Evolutionary conservation across 208 protist species (phyloP).

Genomic region (Leishmania lainsoni): DNA sequence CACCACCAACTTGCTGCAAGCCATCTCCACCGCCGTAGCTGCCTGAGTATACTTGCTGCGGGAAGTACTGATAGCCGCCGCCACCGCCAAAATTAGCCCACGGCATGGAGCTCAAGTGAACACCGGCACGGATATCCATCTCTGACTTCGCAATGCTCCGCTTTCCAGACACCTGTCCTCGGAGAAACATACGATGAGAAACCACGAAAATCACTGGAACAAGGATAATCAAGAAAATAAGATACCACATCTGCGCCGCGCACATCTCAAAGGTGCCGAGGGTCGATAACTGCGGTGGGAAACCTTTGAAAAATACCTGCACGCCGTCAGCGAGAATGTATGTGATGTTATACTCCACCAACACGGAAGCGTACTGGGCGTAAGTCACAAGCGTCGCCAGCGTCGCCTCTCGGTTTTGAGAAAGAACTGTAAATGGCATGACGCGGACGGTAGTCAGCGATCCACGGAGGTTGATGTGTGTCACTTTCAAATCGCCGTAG

Average conservation of each 20-base stretch:
- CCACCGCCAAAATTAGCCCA: slow-evolving; percentile 19
- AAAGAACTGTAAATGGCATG: slow-evolving; percentile 30
- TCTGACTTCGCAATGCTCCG: slow-evolving; percentile 49
- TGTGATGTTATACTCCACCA: slow-evolving; percentile 45
- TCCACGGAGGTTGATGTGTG: slow-evolving; percentile 13
- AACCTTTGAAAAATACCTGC: slow-evolving; percentile 45
- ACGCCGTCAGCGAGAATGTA: slow-evolving; percentile 45
- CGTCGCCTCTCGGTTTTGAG: slow-evolving; percentile 33
- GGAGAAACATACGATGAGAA: slow-evolving; percentile 51
- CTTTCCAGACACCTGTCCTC: slow-evolving; percentile 52
- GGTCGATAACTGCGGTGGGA: slow-evolving; percentile 16
- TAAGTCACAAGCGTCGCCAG: slow-evolving; percentile 53
- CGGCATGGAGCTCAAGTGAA: slow-evolving; percentile 29
- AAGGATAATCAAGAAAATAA: slow-evolving; percentile 82
- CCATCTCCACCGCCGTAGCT: slow-evolving; percentile 4
- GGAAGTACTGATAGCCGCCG: slow-evolving; percentile 14
- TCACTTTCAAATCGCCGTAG: neutral
- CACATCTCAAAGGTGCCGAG: slow-evolving; percentile 49
- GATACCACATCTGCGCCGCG: slow-evolving; percentile 73
- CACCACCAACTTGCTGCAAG: neutral
- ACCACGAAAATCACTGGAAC: slow-evolving; percentile 64
- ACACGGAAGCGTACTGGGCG: slow-evolving; percentile 44
- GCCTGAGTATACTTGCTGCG: slow-evolving; percentile 13
- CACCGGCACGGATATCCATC: slow-evolving; percentile 72
- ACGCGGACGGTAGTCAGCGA: neutral